These are phyloP conservation scores for Phytophthora uliginosa DNA, from an alignment of 352 stramenopile species.

Conservation along the genomic window DNA sequence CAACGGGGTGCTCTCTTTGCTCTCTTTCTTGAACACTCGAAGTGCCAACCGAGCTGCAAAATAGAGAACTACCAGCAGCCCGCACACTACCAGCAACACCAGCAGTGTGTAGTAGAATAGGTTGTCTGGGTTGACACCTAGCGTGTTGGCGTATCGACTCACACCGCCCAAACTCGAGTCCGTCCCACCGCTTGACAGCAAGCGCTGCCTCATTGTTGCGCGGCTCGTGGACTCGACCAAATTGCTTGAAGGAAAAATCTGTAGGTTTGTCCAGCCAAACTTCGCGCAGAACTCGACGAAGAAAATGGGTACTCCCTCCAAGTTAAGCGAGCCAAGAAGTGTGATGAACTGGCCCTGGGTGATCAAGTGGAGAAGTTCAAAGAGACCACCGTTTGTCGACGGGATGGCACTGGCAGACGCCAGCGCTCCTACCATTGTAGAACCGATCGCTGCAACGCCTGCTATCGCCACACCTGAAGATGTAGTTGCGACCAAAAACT, in stretches of 20 bases:
- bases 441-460: constrained; percentile 28
- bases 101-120: constrained; percentile 67
- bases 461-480: constrained; percentile 44
- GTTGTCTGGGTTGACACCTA: constrained; percentile 48
- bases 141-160: constrained; percentile 46
- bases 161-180: constrained; percentile 37
- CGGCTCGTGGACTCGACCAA: not conserved
- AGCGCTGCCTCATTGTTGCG: constrained; percentile 12
- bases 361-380: constrained; percentile 52
- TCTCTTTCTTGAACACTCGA: constrained; percentile 28
- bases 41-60: constrained; percentile 38
- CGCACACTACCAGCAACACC: constrained; percentile 37
- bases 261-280: constrained; percentile 68
- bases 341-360: constrained; percentile 65
- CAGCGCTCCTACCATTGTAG: constrained; percentile 17
- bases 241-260: constrained; percentile 42
- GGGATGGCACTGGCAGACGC: constrained; percentile 21
- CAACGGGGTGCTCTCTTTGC: constrained; percentile 18
- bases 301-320: constrained; percentile 52
- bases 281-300: constrained; percentile 58
- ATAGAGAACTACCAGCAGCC: constrained; percentile 43
- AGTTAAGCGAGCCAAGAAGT: constrained; percentile 49
- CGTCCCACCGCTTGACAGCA: constrained; percentile 15
- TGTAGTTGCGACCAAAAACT: constrained; percentile 36
- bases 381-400: constrained; percentile 25